Base-by-base conservation (phyloP, 805 yeast genomes). In the Saccharomycopsis oosterbeekiorum region DNA sequence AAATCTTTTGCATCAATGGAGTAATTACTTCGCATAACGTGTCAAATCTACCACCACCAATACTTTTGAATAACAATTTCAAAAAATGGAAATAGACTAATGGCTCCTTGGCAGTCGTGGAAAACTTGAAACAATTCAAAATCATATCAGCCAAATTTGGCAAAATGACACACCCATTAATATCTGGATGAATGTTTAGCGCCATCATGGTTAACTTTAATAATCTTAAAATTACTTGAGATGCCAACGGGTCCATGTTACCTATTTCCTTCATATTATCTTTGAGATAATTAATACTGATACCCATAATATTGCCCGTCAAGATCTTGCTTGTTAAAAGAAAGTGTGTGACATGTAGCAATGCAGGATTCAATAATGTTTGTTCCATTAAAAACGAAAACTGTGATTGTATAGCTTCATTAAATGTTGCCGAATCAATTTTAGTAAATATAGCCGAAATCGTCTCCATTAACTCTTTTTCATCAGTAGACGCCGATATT, bases 1-100 rank as follows among this genome's bases (percentile, higher is more conserved):
- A 75, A 51, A 94, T 75, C 0, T 88, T 90, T 61, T 96, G 98
- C 54, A 94, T 75, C 43, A 94, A 78, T 0, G 99, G 99, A 76
- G 91, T 81, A 19, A 96, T 93, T 64, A 92, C 96, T 67, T 94
- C 89, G 75, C 96, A 96, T 17, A 94, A 76, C 59, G 86, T 84
- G 71, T 94, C 99, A 70, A 94, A 93, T 62, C 98, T 78, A 6
- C 99, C 99, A 58, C 99, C 98, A 40, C 97, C 97, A 56, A 94
- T 92, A 68, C 96, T 88, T 72, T 98, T 80, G 77, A 94, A 94
- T 57, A 94, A 75, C 0, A 96, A 89, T 68, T 98, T 78, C 24
- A 94, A 86, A 67, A 94, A 77, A 67, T 91, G 88, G 65, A 93
- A 92, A 70, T 91, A 94, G 1, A 90, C 89, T 26, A 89, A 78